A percentile compares a stretch with the other conserved stretches of the same genome.
These are phyloP conservation scores for Kregervanrija delftensis DNA, from an alignment of 805 yeast species.

Conservation along the genomic window DNA sequence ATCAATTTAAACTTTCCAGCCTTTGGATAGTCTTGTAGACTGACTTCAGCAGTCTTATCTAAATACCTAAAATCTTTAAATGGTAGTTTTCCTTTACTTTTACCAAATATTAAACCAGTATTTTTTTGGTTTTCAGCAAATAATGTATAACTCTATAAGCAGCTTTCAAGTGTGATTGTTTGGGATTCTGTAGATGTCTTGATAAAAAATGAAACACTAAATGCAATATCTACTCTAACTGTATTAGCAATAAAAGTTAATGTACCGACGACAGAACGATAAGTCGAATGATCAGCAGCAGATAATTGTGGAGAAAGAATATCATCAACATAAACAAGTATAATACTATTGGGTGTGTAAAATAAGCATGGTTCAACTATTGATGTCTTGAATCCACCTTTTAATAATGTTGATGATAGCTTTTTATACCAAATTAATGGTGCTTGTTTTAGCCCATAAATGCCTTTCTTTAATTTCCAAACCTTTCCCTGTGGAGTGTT, in stretches of 20 bases:
- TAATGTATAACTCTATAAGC: no score
- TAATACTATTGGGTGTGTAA: not conserved
- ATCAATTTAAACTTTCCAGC: no score
- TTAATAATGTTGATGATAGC: not conserved
- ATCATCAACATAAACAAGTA: conserved; percentile 1
- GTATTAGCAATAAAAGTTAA: no score
- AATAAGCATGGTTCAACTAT: conserved; percentile 3
- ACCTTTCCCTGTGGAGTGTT: not conserved
- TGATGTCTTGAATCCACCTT: not conserved
- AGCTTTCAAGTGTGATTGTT: no score
- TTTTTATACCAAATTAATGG: conserved; percentile 2
- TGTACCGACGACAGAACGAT: not conserved
- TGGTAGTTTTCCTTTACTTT: not conserved
- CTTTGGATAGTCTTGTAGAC: no score
- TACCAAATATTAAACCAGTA: no score
- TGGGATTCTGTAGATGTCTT: no score
- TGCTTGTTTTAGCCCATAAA: conserved; percentile 4
- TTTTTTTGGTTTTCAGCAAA: no score
- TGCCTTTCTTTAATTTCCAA: conserved; percentile 3
- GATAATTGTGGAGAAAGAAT: not conserved
- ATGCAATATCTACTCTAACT: no score
- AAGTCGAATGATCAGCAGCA: not conserved
- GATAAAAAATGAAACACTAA: no score
- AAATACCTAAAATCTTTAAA: conserved; percentile 1
- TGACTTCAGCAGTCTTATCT: no score